phyloP scores from a whole-genome alignment of 768 basidiomycete species.

The Hortiboletus flavorubellus region DNA sequence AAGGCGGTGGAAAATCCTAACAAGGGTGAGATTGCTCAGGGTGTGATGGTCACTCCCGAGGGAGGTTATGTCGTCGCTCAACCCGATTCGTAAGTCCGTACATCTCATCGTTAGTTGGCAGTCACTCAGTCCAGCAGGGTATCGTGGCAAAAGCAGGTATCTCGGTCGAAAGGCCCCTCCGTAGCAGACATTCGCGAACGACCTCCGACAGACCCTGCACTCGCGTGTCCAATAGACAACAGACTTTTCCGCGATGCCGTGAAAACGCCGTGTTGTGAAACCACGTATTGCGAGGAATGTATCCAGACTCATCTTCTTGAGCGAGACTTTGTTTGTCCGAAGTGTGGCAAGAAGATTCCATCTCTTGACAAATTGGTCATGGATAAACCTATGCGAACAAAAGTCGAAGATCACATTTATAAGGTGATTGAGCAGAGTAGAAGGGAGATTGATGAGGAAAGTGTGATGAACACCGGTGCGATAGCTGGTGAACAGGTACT shows the following conservation, averaged over 20 bases:
- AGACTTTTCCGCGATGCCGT: constrained; percentile 93
- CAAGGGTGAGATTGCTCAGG: constrained; percentile 66
- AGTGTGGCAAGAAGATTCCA: constrained; percentile 82
- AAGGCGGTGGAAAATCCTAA: constrained; percentile 92
- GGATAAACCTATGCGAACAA: constrained; percentile 77
- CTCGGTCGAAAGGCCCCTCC: constrained; percentile 75
- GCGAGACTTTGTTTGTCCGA: constrained; percentile 91
- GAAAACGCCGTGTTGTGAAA: constrained; percentile 92
- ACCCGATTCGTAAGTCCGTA: constrained; percentile 79
- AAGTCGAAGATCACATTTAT: constrained; percentile 80
- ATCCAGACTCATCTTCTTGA: constrained; percentile 93
- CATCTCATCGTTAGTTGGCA: neutral
- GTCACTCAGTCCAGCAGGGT: constrained; percentile 46
- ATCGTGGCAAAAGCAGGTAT: constrained; percentile 92
- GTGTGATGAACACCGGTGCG: constrained; percentile 26
- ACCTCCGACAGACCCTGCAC: constrained; percentile 69
- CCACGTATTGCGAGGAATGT: constrained; percentile 94
- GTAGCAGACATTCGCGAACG: constrained; percentile 88
- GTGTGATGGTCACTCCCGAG: constrained; percentile 98
- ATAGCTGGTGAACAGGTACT: constrained; percentile 36
- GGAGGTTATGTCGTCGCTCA: constrained; percentile 97
- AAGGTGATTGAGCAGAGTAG: constrained; percentile 74
- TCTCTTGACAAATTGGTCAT: constrained; percentile 82
- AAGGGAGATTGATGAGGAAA: constrained; percentile 53
- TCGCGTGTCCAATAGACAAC: constrained; percentile 89